phyloP scores from a whole-genome alignment of 306 rosid species.

The Lablab purpureus region DNA sequence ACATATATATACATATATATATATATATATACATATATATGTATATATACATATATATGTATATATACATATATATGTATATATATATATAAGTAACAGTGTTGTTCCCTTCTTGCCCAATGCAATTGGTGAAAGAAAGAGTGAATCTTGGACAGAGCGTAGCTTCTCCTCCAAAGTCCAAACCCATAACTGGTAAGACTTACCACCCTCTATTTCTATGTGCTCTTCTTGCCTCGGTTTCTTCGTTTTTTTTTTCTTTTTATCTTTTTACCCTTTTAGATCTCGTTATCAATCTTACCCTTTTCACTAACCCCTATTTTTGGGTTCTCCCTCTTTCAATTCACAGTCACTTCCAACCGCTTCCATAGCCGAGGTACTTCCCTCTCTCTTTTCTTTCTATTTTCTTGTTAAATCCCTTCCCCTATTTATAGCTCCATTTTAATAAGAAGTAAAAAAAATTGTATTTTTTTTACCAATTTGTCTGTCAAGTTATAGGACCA shows the following conservation, averaged over 20 bases:
- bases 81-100: background rate
- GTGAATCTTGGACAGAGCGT: background rate
- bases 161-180: background rate
- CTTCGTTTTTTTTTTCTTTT: too few species aligned
- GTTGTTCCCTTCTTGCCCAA: conserved; percentile 12
- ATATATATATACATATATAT: too few species aligned
- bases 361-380: background rate
- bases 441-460: background rate
- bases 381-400: background rate
- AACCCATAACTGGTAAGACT: background rate
- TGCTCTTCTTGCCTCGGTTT: background rate
- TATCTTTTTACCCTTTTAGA: background rate
- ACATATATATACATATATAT: too few species aligned
- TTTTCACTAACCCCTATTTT: background rate
- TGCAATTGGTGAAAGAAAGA: background rate
- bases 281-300: background rate
- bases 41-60: too few species aligned
- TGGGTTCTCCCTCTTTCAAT: background rate
- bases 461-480: background rate
- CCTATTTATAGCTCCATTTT: background rate
- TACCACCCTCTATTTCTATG: background rate
- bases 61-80: too few species aligned
- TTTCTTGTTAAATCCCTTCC: background rate
- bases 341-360: background rate
- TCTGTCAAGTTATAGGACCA: background rate